phyloP scores from a whole-genome alignment of 2,329 filamentous ascomycete genomes.

The Venturia nashicola region DNA sequence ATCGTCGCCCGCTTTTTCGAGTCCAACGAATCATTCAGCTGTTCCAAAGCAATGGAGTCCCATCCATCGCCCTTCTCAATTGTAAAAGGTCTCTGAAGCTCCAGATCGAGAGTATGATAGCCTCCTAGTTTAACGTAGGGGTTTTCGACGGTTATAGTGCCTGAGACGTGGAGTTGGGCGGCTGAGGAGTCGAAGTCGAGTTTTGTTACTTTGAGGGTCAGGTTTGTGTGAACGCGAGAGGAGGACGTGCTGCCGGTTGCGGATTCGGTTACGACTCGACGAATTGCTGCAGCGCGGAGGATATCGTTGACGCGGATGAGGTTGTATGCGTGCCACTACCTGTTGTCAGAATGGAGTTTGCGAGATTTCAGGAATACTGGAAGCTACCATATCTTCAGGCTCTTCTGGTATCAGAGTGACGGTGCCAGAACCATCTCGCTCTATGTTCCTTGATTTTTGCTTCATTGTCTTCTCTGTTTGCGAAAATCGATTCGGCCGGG shows the following conservation, averaged over 20 bases:
- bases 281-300: slow-evolving; percentile 53
- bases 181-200: slow-evolving; percentile 59
- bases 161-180: slow-evolving; percentile 56
- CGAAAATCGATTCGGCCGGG: too few relatives aligned
- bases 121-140: slow-evolving; percentile 54
- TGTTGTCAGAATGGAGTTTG: slow-evolving; percentile 8
- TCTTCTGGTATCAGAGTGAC: slow-evolving; percentile 59
- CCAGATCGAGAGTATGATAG: slow-evolving; percentile 68
- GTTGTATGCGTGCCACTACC: slow-evolving; percentile 63
- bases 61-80: slow-evolving; percentile 74
- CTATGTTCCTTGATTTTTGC: slow-evolving; percentile 54
- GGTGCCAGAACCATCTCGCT: slow-evolving; percentile 49
- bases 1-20: slow-evolving; percentile 70
- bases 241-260: slow-evolving; percentile 50
- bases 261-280: slow-evolving; percentile 50
- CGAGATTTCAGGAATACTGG: neutral
- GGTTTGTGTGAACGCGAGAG: slow-evolving; percentile 50
- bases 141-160: slow-evolving; percentile 53
- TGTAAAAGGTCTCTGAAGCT: slow-evolving; percentile 77
- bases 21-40: slow-evolving; percentile 66
- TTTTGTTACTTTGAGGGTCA: slow-evolving; percentile 52
- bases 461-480: slow-evolving; percentile 37
- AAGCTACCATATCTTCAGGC: slow-evolving; percentile 58
- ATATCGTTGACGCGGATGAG: slow-evolving; percentile 54
- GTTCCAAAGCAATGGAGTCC: slow-evolving; percentile 77